Base-by-base conservation (phyloP, 2,329 filamentous ascomycete species). In the Colletotrichum destructivum region DNA sequence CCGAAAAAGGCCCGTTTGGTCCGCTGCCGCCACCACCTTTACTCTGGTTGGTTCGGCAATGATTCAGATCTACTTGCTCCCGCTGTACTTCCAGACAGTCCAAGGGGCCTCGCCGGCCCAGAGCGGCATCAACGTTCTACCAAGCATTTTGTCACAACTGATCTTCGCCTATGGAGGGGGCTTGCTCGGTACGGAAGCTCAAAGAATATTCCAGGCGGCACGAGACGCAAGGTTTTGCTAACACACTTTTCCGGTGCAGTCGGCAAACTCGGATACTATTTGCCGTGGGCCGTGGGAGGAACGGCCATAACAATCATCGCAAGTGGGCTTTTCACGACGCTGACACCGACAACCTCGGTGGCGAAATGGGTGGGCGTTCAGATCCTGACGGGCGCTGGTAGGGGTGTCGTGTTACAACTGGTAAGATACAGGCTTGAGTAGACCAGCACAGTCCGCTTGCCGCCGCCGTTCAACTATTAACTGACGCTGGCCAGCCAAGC, bases 21-120 rank as follows among this genome's bases (percentile, higher is more conserved):
- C 84, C 75, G 81, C 84, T 44, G 81, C 79, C 0, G 83, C 83
- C 2, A 77, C 78, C 40, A 86, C 82, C 77, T 86, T 85, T 76
- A 51, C 65, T 1, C 26, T 69, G 21, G 23, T 69, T 16, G 69
- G 69, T 15, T 69, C 65, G 15, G 59, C 69, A 0, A 71, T 64
- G 65, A 46, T 75, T 35, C 71, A 74, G 13, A 71, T 75, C 1
- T 81, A 77, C 62, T 79, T 80, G 54, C 67, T 83, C 26, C 80
- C 82, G 1, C 76, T 84, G 46, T 84, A 80, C 75, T 82, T 84
- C 74, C 80, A 85, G 75, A 76, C 66, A 3, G 66, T 71, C 0
- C 55, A 52, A 16, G 66, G 70, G 11, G 16, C 26, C 4, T 66
- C 81, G 54, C 76, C 81, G 3, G 71, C 80, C 11, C 75, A 76